Conservation (phyloP, 2,329 filamentous ascomycete species). For the Epichloe coenophiala region DNA sequence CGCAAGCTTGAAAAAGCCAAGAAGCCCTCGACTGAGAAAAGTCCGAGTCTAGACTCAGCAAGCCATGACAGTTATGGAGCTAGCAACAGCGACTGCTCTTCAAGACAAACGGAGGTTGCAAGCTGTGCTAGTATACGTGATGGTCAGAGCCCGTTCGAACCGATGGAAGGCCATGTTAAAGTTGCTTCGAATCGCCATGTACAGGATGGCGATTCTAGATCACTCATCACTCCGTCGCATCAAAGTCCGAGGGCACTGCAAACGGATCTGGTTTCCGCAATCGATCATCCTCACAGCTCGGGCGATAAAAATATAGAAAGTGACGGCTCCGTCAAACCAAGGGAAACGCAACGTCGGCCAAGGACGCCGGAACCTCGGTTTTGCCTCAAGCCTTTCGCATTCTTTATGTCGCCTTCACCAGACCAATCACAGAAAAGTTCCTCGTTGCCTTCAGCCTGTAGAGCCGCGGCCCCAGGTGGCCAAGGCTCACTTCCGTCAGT, state of each 20-base stretch:
- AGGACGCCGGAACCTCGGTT: conserved; percentile 33
- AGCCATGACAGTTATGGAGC: background rate
- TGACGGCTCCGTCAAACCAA: background rate
- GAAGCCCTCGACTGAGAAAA: background rate
- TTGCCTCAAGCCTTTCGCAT: conserved; percentile 37
- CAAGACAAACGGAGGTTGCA: background rate
- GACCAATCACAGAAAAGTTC: conserved; percentile 12
- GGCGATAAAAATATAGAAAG: background rate
- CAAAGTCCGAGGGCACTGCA: conserved; percentile 11
- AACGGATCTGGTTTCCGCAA: background rate
- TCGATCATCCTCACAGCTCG: background rate
- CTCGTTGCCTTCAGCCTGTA: background rate
- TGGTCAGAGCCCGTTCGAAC: background rate
- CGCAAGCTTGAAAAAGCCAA: background rate
- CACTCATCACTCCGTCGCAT: conserved; percentile 1
- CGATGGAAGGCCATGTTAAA: background rate
- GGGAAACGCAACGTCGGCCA: conserved; percentile 8
- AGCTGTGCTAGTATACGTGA: background rate
- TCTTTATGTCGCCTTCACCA: conserved; percentile 38
- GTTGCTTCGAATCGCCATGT: background rate
- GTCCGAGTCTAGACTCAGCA: background rate
- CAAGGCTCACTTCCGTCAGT: conserved; percentile 16
- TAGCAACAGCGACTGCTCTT: background rate
- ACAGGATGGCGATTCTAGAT: background rate
- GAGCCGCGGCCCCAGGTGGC: background rate